Evolutionary conservation across 176 grass and related monocot species (phyloP), one percentile per base, ranked within the genome.

Genomic region (Aegilops speltoides): DNA sequence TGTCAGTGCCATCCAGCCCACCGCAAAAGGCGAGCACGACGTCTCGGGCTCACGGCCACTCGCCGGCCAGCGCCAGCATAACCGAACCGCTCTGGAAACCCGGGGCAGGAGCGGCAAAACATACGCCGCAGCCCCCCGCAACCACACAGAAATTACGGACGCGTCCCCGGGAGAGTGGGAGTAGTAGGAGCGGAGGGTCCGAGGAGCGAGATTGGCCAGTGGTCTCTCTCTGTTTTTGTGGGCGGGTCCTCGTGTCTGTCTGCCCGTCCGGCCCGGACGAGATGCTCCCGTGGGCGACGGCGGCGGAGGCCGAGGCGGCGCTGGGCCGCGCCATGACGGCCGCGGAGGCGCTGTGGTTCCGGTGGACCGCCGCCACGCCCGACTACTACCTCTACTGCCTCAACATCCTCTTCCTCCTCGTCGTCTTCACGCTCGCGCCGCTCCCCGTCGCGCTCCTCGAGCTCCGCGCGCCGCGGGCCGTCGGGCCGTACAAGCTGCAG

Each of bases 381-480:
- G 93, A 98, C 72, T 91, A 91, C 90, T 25, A 91, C 75, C 46
- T 98, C 37, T 94, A 91, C 76, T 91, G 67, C 84, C 90, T 87
- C 86, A 98, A 94, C 88, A 83, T 96, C 78, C 28, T 96, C 88
- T 93, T 94, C 73, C 90, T 98, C 70, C 88, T 98, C 82, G 68
- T 80, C 86, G 80, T 94, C 81, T 94, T 94, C 88, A 92, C 91
- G 6, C 26, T 94, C 19, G 93, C 88, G 11, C 96, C 96, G 73
- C 96, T 98, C 50, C 96, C 96, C 65, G 41, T 96, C 88, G 90
- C 91, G 46, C 81, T 98, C 9, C 71, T 98, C 86, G 96, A 98
- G 82, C 90, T 95, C 52, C 79, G 89, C 33, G 48, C 84, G 22
- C 93, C 93, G 16, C 71, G 75, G 24, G 59, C 88, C 20, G 85